A percentile compares a stretch with the other conserved stretches of the same genome.
phyloP scores from a whole-genome alignment of 2,329 filamentous ascomycete genomes.

The Triangularia verruculosa region DNA sequence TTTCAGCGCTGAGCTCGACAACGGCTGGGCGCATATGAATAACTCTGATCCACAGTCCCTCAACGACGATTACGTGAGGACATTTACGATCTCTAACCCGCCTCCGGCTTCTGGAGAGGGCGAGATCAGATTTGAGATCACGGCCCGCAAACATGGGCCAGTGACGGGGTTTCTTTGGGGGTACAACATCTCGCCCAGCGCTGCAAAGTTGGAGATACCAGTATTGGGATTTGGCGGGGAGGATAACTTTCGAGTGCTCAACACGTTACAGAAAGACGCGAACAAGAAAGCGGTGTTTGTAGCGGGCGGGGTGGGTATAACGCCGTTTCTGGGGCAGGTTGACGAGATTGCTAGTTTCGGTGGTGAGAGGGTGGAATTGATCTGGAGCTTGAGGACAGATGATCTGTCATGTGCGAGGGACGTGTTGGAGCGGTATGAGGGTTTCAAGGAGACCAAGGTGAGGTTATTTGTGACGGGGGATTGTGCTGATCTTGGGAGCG shows the following conservation, averaged over 20 bases:
- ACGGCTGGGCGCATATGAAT: slow-evolving; percentile 79
- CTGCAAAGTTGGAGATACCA: slow-evolving; percentile 55
- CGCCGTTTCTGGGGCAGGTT: slow-evolving; percentile 72
- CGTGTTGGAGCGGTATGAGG: slow-evolving; percentile 50
- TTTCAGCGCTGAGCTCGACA: slow-evolving; percentile 65
- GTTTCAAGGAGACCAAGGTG: slow-evolving; percentile 49
- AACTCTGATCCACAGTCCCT: slow-evolving; percentile 74
- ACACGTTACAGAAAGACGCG: slow-evolving; percentile 30
- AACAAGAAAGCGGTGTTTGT: slow-evolving; percentile 54
- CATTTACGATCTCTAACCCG: slow-evolving; percentile 73
- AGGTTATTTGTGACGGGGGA: slow-evolving; percentile 62
- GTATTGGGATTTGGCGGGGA: slow-evolving; percentile 72
- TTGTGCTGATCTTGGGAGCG: slow-evolving; percentile 29
- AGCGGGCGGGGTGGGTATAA: slow-evolving; percentile 79
- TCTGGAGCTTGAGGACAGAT: slow-evolving; percentile 61
- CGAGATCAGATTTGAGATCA: slow-evolving; percentile 62
- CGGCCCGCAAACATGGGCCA: slow-evolving; percentile 64
- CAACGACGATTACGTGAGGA: slow-evolving; percentile 81
- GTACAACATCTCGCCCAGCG: slow-evolving; percentile 42
- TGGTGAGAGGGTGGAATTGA: slow-evolving; percentile 16
- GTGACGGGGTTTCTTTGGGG: slow-evolving; percentile 65
- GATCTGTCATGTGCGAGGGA: slow-evolving; percentile 65
- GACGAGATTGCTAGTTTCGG: slow-evolving; percentile 34
- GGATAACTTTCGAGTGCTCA: slow-evolving; percentile 36
- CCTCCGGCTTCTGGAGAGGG: slow-evolving; percentile 38